These are phyloP conservation scores for Azolla pinnata DNA, from an alignment of 75 land plant species.

Conservation along the genomic window DNA sequence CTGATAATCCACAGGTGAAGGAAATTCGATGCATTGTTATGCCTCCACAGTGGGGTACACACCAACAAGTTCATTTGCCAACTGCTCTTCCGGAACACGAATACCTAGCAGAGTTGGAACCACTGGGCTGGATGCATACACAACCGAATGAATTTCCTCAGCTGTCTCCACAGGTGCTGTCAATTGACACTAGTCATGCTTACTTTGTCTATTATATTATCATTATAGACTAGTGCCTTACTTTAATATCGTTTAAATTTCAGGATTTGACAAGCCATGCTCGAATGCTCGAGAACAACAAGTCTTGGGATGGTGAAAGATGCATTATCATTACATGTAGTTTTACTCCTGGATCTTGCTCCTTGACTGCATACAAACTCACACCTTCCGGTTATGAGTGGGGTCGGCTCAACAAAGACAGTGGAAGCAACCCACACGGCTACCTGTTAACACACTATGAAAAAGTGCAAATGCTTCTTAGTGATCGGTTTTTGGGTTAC, in stretches of 20 bases:
- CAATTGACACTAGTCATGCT: background rate
- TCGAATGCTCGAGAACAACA: constrained; percentile 79
- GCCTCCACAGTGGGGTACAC: constrained; percentile 99
- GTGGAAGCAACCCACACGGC: constrained; percentile 98
- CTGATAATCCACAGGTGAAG: constrained; percentile 97
- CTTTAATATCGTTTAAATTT: background rate
- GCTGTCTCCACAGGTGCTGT: constrained; percentile 80
- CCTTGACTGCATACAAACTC: constrained; percentile 96
- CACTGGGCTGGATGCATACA: constrained; percentile 99
- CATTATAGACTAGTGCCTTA: background rate
- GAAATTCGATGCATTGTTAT: constrained; percentile 97
- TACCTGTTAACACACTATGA: constrained; percentile 96
- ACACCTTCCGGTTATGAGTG: constrained; percentile 97
- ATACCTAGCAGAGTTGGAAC: constrained; percentile 85
- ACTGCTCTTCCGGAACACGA: constrained; percentile 92
- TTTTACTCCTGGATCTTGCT: constrained; percentile 98
- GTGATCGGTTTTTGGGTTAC: constrained; percentile 97
- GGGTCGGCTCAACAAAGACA: constrained; percentile 93
- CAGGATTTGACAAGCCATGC: constrained; percentile 90
- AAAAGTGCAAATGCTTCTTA: constrained; percentile 98
- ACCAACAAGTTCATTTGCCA: constrained; percentile 95
- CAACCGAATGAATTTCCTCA: constrained; percentile 99
- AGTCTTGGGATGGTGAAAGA: constrained; percentile 97
- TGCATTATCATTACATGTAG: constrained; percentile 96
- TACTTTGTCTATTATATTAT: background rate